Conservation (phyloP, 208 protist species). For the Wallacemonas sp. region DNA sequence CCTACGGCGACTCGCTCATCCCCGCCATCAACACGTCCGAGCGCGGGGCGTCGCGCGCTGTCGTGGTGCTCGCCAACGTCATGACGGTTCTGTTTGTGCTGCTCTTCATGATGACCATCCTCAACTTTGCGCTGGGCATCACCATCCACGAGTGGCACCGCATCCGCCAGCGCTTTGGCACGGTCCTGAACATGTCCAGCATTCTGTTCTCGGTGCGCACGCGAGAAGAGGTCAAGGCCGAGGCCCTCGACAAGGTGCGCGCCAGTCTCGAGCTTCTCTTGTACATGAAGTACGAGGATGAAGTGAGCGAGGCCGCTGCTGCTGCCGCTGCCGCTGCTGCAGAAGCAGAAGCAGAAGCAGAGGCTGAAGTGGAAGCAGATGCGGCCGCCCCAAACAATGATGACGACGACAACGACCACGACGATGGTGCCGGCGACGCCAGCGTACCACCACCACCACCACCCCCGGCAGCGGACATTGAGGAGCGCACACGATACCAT, state of each 20-base stretch:
- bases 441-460: background rate
- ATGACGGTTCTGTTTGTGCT: slow-evolving; percentile 47
- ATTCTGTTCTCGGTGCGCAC: slow-evolving; percentile 46
- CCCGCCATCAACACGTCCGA: slow-evolving; percentile 32
- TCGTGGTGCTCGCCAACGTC: slow-evolving; percentile 34
- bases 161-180: slow-evolving; percentile 45
- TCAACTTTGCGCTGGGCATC: slow-evolving; percentile 64
- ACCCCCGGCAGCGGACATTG: no score
- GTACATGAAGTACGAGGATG: slow-evolving; percentile 36
- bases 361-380: background rate
- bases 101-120: slow-evolving; percentile 60
- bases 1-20: slow-evolving; percentile 61
- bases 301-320: background rate
- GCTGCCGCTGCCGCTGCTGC: background rate
- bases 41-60: slow-evolving; percentile 26
- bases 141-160: slow-evolving; percentile 53
- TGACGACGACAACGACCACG: background rate
- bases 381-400: background rate
- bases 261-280: slow-evolving; percentile 49
- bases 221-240: slow-evolving; percentile 40
- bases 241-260: slow-evolving; percentile 40
- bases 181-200: slow-evolving; percentile 40
- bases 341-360: background rate
- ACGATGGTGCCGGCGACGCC: background rate
- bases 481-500: no score